Evolutionary conservation across 176 grass and related monocot genomes (phyloP).

Genomic region (barley (Hordeum vulgare)): MorexV3_pseudomolecules_assembly NC_058522.1:553315969-553316468

Average conservation of each 20-base stretch:
- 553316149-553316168: neutral
- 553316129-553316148: neutral
- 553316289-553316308: no score
- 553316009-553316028: neutral
- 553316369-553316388: neutral
- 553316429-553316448: neutral
- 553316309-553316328: no score
- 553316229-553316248: neutral
- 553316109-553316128: neutral
- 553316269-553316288: neutral
- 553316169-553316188: neutral
- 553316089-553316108: neutral
- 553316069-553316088: neutral
- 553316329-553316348: no score
- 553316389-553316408: neutral
- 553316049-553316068: neutral
- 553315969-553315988: neutral
- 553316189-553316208: neutral
- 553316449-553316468: neutral
- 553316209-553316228: neutral
- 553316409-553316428: neutral
- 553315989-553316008: neutral
- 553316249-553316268: neutral
- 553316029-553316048: neutral
- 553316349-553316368: neutral